Evolutionary conservation across 2,329 filamentous ascomycete genomes (phyloP), one percentile per base, ranked within the genome.

Genomic region (Aspergillus pseudotamarii): DNA sequence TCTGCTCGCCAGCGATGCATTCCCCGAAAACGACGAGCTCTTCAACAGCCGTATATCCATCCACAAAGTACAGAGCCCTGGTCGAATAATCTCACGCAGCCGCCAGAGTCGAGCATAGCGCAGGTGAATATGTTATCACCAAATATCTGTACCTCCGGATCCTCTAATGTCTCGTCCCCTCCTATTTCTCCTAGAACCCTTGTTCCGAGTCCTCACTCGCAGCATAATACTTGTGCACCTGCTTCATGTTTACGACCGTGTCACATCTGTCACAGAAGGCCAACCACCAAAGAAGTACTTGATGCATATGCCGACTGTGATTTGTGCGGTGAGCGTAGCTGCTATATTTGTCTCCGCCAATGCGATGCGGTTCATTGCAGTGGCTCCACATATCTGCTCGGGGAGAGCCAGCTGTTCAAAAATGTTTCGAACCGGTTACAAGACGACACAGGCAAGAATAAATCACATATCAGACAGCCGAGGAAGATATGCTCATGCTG

Each of bases 281-380:
- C 79, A 11, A 79, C 77, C 10, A 81, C 78, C 2, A 73, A 73
- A 21, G 73, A 76, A 55, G 70, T 78, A 26, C 68, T 81, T 1
- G 77, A 80, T 57, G 78, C 77, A 3, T 80, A 80, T 62, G 75
- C 77, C 19, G 76, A 80, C 62, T 81, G 78, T 62, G 75, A 79
- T 58, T 59, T 79, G 14, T 81, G 79, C 58, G 70, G 69, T 10
- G 64, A 76, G 48, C 71, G 78, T 43, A 74, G 77, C 41, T 81
- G 79, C 58, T 80, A 79, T 62, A 79, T 81, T 43, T 81, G 78
- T 68, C 67, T 81, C 50, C 73, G 78, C 19, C 73, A 78, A 59
- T 81, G 79, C 58, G 76, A 78, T 57, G 68, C 72, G 6, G 21
- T 65, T 19, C 61, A 72, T 55, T 80, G 77, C 60, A 60, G 66